A percentile compares a stretch with the other conserved stretches of the same genome.
phyloP scores from a whole-genome alignment of 148 eudicot genomes.

The Simmondsia chinensis region DNA sequence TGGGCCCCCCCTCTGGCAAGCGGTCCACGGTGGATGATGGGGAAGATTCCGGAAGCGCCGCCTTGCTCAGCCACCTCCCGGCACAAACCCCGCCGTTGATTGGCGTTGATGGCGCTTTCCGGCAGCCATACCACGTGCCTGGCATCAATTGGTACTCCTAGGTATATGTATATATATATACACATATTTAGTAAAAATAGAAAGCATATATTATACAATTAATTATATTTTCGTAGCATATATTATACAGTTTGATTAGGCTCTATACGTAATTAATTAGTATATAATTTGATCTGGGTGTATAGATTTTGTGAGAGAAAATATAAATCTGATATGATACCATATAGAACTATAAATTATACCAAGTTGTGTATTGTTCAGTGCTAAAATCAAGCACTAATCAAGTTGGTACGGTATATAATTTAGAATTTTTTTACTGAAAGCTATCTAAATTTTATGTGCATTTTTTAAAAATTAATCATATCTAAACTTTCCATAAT shows the following conservation, averaged over 20 bases:
- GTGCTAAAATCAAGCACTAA: no score
- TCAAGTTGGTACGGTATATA: no score
- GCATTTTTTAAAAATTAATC: no score
- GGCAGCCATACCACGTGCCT: slow-evolving; percentile 31
- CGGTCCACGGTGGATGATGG: slow-evolving; percentile 6
- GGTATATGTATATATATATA: slow-evolving; percentile 1
- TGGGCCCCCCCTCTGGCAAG: no score
- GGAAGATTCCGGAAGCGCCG: slow-evolving; percentile 19
- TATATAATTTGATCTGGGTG: background rate
- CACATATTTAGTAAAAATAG: background rate
- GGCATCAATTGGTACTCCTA: slow-evolving; percentile 49
- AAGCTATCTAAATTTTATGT: no score
- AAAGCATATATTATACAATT: background rate
- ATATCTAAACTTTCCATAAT: no score
- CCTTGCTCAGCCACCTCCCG: slow-evolving; percentile 31
- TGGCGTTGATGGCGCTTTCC: slow-evolving; percentile 28
- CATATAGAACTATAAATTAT: no score
- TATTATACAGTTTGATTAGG: background rate
- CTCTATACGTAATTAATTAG: no score
- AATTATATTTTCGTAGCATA: background rate
- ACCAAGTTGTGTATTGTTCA: no score
- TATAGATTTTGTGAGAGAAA: background rate
- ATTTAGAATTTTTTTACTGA: no score
- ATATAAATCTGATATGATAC: no score
- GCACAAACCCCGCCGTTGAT: slow-evolving; percentile 14